Evolutionary conservation across 257 asterid species (phyloP).

Genomic region (Fraxinus cuspidata): DNA sequence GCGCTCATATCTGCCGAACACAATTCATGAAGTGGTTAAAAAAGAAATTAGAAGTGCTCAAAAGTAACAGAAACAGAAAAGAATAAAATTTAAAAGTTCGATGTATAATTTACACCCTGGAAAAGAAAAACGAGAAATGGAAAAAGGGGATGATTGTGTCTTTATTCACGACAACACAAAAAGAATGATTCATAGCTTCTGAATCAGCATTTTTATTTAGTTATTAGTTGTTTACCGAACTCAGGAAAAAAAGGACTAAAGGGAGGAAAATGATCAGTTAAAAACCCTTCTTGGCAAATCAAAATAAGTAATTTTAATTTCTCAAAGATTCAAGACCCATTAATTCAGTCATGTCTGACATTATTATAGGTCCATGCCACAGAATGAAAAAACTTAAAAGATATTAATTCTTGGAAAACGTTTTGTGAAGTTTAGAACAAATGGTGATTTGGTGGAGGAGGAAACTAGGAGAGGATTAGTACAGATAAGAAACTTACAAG

Average conservation of each 20-base stretch:
- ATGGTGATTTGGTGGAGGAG: neutral
- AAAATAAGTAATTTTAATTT: slow-evolving; percentile 2
- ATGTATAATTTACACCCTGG: neutral
- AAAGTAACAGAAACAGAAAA: slow-evolving; percentile 18
- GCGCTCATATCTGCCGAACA: slow-evolving; percentile 83
- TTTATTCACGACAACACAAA: neutral
- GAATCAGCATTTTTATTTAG: neutral
- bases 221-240: neutral
- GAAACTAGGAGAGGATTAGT: slow-evolving; percentile 11
- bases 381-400: neutral
- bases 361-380: slow-evolving; percentile 2
- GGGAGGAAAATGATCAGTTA: neutral
- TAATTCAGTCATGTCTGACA: neutral
- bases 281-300: neutral
- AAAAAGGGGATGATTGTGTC: neutral
- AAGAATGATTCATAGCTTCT: neutral
- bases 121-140: neutral
- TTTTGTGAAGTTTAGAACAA: slow-evolving; percentile 2
- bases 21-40: slow-evolving; percentile 22
- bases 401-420: neutral
- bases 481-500: slow-evolving; percentile 62
- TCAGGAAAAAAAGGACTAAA: neutral
- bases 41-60: slow-evolving; percentile 4
- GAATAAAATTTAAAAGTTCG: neutral
- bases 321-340: neutral